A percentile compares a stretch with the other conserved stretches of the same genome.
phyloP scores from a whole-genome alignment of 2,329 filamentous ascomycete species.

The Neonectria hederae region DNA sequence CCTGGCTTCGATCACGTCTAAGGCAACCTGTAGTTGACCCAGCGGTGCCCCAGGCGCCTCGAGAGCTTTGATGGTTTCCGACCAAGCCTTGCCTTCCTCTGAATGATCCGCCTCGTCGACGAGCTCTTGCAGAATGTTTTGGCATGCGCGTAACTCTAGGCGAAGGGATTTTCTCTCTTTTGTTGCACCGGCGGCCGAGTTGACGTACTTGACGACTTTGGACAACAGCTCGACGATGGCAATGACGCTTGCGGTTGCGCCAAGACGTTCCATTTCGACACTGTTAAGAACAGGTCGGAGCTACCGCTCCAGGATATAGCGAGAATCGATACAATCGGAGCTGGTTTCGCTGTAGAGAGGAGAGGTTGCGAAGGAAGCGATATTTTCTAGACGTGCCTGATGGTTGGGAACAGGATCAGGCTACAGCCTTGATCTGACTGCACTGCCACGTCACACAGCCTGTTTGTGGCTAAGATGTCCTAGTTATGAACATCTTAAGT shows the following conservation, averaged over 20 bases:
- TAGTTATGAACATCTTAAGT: too few relatives aligned
- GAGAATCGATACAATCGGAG: too few relatives aligned
- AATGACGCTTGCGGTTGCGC: slow-evolving; percentile 31
- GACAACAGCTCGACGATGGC: slow-evolving; percentile 32
- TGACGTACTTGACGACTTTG: slow-evolving; percentile 33
- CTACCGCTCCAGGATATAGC: too few relatives aligned
- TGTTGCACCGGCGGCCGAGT: slow-evolving; percentile 20
- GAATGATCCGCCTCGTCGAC: slow-evolving; percentile 32
- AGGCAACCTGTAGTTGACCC: slow-evolving; percentile 13
- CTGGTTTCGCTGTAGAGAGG: too few relatives aligned
- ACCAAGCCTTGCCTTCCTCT: slow-evolving; percentile 32
- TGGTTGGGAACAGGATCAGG: too few relatives aligned
- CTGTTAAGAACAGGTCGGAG: not conserved
- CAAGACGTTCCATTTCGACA: not conserved
- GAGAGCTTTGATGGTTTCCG: slow-evolving; percentile 31
- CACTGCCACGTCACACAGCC: too few relatives aligned
- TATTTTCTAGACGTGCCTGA: too few relatives aligned
- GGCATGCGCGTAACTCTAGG: slow-evolving; percentile 31
- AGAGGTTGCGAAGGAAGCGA: too few relatives aligned
- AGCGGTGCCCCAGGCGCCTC: slow-evolving; percentile 33
- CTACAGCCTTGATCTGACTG: too few relatives aligned
- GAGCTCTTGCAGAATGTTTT: slow-evolving; percentile 30
- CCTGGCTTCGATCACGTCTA: slow-evolving; percentile 24
- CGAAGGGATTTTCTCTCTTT: slow-evolving; percentile 28
- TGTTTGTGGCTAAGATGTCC: too few relatives aligned